phyloP scores from a whole-genome alignment of 1,284 basidiomycete genomes.

The Flammula alnicola region DNA sequence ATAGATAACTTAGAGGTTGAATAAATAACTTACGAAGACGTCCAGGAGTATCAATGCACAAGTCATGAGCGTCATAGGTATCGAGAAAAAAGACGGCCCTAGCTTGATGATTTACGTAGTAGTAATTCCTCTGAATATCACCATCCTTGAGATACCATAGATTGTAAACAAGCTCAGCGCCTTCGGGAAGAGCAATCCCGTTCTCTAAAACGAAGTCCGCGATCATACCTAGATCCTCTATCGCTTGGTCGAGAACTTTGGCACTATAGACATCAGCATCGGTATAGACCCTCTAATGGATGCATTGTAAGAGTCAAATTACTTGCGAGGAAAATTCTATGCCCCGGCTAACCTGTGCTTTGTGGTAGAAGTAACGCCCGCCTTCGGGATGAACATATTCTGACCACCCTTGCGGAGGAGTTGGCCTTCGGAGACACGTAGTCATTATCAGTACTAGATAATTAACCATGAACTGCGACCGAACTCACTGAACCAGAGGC shows the following conservation, averaged over 20 bases:
- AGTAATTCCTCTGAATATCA: slow-evolving; percentile 40
- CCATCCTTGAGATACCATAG: slow-evolving; percentile 23
- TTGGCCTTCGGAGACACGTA: neutral
- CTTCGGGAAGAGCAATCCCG: slow-evolving; percentile 26
- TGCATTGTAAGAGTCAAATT: neutral
- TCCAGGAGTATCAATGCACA: slow-evolving; percentile 28
- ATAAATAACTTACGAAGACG: slow-evolving; percentile 45
- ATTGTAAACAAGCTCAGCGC: slow-evolving; percentile 44
- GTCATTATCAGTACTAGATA: neutral
- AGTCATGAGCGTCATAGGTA: slow-evolving; percentile 31
- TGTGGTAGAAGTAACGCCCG: slow-evolving; percentile 39
- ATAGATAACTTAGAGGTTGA: neutral
- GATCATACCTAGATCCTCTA: slow-evolving; percentile 30
- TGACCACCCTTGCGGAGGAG: slow-evolving; percentile 19
- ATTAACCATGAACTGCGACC: slow-evolving; percentile 9
- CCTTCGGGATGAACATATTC: slow-evolving; percentile 41
- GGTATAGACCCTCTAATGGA: slow-evolving; percentile 38
- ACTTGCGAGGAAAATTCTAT: too few species aligned
- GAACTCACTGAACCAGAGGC: neutral
- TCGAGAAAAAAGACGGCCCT: slow-evolving; percentile 48
- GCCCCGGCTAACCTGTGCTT: slow-evolving; percentile 30
- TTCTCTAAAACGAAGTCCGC: slow-evolving; percentile 30
- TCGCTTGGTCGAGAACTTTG: slow-evolving; percentile 24
- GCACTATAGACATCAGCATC: slow-evolving; percentile 41
- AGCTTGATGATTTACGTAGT: slow-evolving; percentile 43